phyloP scores from a whole-genome alignment of 192 early-diverging fungal species.

The Backusella psychrophila region DNA sequence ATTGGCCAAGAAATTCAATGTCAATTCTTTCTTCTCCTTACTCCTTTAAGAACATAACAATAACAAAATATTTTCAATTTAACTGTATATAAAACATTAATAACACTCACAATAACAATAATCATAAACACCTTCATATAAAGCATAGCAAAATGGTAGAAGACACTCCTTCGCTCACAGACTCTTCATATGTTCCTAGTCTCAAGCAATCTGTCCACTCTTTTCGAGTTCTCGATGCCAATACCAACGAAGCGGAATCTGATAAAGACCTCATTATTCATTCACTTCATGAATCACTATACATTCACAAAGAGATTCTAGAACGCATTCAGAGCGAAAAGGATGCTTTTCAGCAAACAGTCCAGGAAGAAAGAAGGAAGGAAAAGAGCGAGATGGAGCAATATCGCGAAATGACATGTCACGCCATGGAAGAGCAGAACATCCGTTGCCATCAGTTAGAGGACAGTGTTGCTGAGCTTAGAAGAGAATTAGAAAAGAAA shows the following conservation, averaged over 20 bases:
- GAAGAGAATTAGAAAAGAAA: slow-evolving; percentile 8
- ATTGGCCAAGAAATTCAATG: background rate
- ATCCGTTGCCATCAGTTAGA: background rate
- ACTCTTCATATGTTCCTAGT: background rate
- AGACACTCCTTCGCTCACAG: background rate
- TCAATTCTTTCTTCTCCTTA: background rate
- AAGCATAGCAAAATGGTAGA: background rate
- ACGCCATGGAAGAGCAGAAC: background rate
- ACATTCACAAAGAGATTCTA: slow-evolving; percentile 22
- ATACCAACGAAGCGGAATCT: background rate
- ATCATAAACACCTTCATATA: background rate
- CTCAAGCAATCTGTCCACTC: background rate
- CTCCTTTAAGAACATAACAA: background rate
- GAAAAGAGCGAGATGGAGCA: background rate
- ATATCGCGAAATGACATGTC: background rate
- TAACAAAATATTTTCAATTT: background rate
- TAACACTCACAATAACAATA: background rate
- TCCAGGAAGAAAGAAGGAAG: background rate
- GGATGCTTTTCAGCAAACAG: background rate
- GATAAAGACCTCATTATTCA: slow-evolving; percentile 22
- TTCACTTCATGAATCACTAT: slow-evolving; percentile 18
- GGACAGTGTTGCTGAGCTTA: background rate
- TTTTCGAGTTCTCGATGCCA: background rate
- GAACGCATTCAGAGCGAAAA: slow-evolving; percentile 5
- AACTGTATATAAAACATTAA: background rate